Evolutionary conservation across 176 grass and related monocot genomes (phyloP), one percentile per base, ranked within the genome.

Genomic region (Triticum monococcum): DNA sequence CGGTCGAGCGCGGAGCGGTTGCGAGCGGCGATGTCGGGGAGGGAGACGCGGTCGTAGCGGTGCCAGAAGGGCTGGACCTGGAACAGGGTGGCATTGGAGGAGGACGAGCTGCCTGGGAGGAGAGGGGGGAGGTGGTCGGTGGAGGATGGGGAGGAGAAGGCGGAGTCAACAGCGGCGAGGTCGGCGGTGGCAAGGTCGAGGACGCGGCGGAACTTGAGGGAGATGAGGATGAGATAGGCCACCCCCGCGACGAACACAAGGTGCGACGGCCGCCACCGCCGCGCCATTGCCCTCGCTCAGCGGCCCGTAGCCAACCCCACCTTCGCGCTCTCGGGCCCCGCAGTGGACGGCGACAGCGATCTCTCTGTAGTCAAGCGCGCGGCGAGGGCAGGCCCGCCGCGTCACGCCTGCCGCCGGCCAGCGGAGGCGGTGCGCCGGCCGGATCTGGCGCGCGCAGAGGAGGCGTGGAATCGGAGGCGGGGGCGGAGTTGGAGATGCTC

Each of bases 181-280:
- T 95, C 84, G 13, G 87, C 75, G 38, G 87, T 48, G 59, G 91
- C 95, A 40, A 95, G 84, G 88, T 98, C 93, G 4, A 95, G 91
- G 36, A 98, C 94, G 82, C 89, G 92, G 88, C 89, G 89, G 85
- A 98, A 98, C 89, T 98, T 92, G 81, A 98, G 93, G 69, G 90
- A 96, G 57, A 96, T 72, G 37, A 98, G 88, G 72, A 98, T 73
- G 79, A 98, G 88, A 91, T 96, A 98, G 61, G 91, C 78, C 37
- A 72, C 84, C 31, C 84, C 93, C 17, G 80, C 60, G 20, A 85
- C 82, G 0, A 98, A 75, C 24, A 98, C 83, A 65, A 92, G 89
- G 86, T 98, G 93, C 50, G 90, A 96, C 57, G 91, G 94, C 72
- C 88, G 88, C 88, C 92, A 90, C 90, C 90, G 89, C 63, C 86